Base-by-base conservation (phyloP, 2,329 filamentous ascomycete species). In the Calonectria hongkongensis region DNA sequence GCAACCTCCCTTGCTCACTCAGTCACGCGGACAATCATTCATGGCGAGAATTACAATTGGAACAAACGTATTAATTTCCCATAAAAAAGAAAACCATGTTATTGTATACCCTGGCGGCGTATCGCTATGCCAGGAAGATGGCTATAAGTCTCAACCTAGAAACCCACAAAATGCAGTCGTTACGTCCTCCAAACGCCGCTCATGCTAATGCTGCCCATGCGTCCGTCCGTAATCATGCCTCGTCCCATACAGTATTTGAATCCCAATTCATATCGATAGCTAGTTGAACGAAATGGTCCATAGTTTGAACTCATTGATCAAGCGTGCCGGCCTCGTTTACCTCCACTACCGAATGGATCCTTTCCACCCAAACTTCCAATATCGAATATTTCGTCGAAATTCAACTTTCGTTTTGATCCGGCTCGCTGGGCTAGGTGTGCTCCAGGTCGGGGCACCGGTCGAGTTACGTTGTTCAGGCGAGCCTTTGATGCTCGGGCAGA, bases 351-450 rank as follows among this genome's bases (percentile, higher is more conserved):
- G 75, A 89, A 89, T 41, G 87, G 82, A 73, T 94, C 93, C 80
- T 93, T 93, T 51, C 90, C 90, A 72, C 89, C 89, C 64, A 94
- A 82, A 75, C 90, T 91, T 66, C 91, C 90, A 9, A 80, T 69
- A 36, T 95, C 93, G 80, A 95, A 95, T 67, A 95, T 92, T 79
- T 96, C 94, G 28, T 91, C 90, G 79, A 94, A 89, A 78, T 94
- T 93, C 77, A 94, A 89, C 78, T 93, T 90, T 50, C 94, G 89
- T 83, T 96, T 96, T 77, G 91, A 89, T 2, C 94, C 94, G 10
- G 93, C 90, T 8, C 91, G 92, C 71, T 89, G 89, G 5, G 92
- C 91, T 10, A 94, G 84, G 60, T 89, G 87, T 75, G 82, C 78
- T 21, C 78, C 78, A 66, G 81, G 74, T 39, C 81, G 77, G 27